These are phyloP conservation scores for Cicer pinnatifidum DNA, from an alignment of 306 rosid genomes.

Conservation along the genomic window DNA sequence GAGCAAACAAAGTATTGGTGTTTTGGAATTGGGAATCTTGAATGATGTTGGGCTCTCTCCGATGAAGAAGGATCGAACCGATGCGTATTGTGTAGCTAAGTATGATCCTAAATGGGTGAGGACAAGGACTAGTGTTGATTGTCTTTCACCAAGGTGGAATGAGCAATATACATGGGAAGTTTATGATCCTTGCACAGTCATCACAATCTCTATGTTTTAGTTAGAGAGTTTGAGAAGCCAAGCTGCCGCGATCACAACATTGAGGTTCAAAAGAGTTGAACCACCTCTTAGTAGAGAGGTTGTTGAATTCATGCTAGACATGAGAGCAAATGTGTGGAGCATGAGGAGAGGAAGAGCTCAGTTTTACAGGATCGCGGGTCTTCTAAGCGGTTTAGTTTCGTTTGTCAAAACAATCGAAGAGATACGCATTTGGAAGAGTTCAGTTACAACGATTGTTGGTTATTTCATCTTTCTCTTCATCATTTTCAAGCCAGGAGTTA, in stretches of 20 bases:
- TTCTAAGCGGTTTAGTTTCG: conserved; percentile 30
- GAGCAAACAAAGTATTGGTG: conserved; percentile 50
- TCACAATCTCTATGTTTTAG: conserved; percentile 48
- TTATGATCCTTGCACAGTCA: conserved; percentile 59
- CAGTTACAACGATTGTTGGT: background rate
- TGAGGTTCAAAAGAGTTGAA: conserved; percentile 42
- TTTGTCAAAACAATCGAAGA: conserved; percentile 34
- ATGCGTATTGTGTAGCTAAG: conserved; percentile 60
- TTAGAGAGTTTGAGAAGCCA: conserved; percentile 53
- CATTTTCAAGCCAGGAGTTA: background rate
- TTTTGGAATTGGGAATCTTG: conserved; percentile 56
- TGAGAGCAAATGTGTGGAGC: conserved; percentile 55
- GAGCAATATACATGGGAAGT: conserved; percentile 56
- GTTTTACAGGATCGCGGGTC: conserved; percentile 40
- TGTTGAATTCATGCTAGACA: conserved; percentile 53
- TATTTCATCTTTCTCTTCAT: conserved; percentile 14
- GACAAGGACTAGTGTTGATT: conserved; percentile 54
- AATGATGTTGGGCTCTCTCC: conserved; percentile 49
- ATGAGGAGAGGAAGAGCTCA: conserved; percentile 55
- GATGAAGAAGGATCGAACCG: conserved; percentile 55
- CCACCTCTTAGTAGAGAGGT: conserved; percentile 56
- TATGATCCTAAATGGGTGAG: conserved; percentile 63
- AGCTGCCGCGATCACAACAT: conserved; percentile 32
- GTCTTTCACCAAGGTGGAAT: conserved; percentile 54
- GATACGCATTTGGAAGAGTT: conserved; percentile 48